These are phyloP conservation scores for Mikania micrantha DNA, from an alignment of 129 eudicot genomes.

Conservation along the genomic window DNA sequence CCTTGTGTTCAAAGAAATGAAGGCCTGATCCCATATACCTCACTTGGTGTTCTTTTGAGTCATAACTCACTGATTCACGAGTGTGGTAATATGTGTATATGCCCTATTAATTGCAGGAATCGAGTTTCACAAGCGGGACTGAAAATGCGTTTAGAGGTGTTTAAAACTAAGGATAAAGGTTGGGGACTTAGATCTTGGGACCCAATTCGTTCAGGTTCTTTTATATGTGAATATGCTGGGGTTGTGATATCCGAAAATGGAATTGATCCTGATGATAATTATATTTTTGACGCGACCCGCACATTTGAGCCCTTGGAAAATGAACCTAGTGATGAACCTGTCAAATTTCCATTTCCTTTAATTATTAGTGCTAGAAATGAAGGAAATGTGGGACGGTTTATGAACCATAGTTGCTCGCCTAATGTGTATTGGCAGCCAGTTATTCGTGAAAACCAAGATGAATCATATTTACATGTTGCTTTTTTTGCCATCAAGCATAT, in stretches of 20 bases:
- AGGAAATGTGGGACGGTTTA: conserved; percentile 93
- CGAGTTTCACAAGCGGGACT: conserved; percentile 72
- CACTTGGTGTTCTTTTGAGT: conserved; percentile 57
- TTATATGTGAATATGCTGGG: conserved; percentile 94
- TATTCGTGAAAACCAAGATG: conserved; percentile 55
- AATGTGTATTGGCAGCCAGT: conserved; percentile 84
- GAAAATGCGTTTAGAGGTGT: conserved; percentile 70
- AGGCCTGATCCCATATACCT: conserved; percentile 56
- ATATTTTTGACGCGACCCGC: conserved; percentile 65
- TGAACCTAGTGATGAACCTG: conserved; percentile 22
- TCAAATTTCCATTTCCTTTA: conserved; percentile 53
- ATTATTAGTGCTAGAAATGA: conserved; percentile 57
- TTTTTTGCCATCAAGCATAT: conserved; percentile 77
- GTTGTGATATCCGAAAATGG: conserved; percentile 40
- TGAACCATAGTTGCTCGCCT: conserved; percentile 94
- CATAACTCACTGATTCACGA: conserved; percentile 58
- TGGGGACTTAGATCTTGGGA: conserved; percentile 99
- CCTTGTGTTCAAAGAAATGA: conserved; percentile 66
- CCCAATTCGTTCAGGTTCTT: conserved; percentile 69
- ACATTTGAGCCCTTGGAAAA: conserved; percentile 39
- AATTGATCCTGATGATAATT: conserved; percentile 45
- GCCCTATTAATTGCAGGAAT: conserved; percentile 75
- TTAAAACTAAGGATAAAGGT: conserved; percentile 66
- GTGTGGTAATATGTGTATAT: conserved; percentile 63
- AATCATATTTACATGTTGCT: conserved; percentile 54